Evolutionary conservation across 257 asterid genomes (phyloP).

Genomic region (Rhazya stricta): DNA sequence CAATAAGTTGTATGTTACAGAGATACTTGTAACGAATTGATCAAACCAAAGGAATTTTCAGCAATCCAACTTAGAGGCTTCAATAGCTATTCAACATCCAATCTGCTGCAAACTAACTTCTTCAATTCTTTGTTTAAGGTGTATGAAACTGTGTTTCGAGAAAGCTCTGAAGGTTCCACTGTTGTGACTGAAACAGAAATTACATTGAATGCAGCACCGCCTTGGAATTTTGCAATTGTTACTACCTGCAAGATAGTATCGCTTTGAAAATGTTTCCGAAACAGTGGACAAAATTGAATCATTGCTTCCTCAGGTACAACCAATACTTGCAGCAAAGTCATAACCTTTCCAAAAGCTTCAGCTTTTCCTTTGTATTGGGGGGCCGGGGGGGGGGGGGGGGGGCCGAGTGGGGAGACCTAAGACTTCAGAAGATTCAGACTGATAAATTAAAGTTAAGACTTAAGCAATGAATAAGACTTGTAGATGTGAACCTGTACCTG

Average conservation of each 20-base stretch:
- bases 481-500: conserved; percentile 32
- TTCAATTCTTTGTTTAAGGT: conserved; percentile 49
- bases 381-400: too few relatives aligned
- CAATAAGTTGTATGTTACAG: not conserved
- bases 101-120: conserved; percentile 37
- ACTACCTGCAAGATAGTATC: conserved; percentile 43
- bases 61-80: not conserved
- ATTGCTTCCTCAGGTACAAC: not conserved
- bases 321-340: too few relatives aligned
- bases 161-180: conserved; percentile 68
- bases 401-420: too few relatives aligned
- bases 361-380: too few relatives aligned
- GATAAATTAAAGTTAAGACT: not conserved
- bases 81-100: not conserved
- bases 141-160: conserved; percentile 40
- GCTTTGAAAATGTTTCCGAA: not conserved
- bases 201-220: conserved; percentile 59
- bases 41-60: not conserved
- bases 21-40: not conserved
- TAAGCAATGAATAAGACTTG: not conserved
- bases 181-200: conserved; percentile 53
- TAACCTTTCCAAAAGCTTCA: too few relatives aligned
- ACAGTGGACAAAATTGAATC: not conserved
- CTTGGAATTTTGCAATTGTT: conserved; percentile 46
- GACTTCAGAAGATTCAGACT: too few relatives aligned